A percentile compares a stretch with the other conserved stretches of the same genome.
Evolutionary conservation across 2,329 filamentous ascomycete species (phyloP).

Genomic region (Calonectria multiphialidica): DNA sequence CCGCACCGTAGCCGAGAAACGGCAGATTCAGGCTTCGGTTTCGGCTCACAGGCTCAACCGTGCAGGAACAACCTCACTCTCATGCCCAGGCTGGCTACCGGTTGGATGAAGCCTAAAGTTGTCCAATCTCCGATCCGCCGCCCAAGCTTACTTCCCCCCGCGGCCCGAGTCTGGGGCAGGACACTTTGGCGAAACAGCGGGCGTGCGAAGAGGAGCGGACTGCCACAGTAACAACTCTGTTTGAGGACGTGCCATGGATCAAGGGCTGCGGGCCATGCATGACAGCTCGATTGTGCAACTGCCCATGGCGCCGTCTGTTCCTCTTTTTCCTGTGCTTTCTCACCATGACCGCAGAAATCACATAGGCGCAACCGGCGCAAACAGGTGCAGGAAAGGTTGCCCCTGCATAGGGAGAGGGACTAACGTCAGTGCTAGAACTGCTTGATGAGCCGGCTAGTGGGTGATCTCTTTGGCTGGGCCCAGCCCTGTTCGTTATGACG

Average conservation of each 20-base stretch:
- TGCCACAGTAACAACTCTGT: constrained; percentile 7
- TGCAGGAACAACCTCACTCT: not conserved
- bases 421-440: not conserved
- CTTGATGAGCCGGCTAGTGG: constrained; percentile 8
- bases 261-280: constrained; percentile 33
- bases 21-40: constrained; percentile 32
- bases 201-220: constrained; percentile 11
- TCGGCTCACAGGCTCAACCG: constrained; percentile 4
- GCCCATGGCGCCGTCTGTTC: constrained; percentile 19
- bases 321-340: constrained; percentile 16
- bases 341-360: constrained; percentile 10
- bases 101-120: constrained; percentile 16
- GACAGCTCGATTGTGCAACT: constrained; percentile 44
- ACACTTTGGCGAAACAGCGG: constrained; percentile 13
- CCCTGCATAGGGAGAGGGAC: constrained; percentile 19
- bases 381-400: constrained; percentile 16
- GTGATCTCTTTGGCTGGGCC: not conserved
- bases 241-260: constrained; percentile 16
- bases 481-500: constrained; percentile 18
- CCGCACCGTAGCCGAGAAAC: constrained; percentile 19
- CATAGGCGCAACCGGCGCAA: constrained; percentile 18
- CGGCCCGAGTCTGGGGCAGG: constrained; percentile 20
- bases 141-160: constrained; percentile 13
- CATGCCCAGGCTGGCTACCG: not conserved
- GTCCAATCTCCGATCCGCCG: constrained; percentile 15